A percentile compares a stretch with the other conserved stretches of the same genome.
Conservation (phyloP, 2,329 filamentous ascomycete species). For the Penicillium decumbens region DNA sequence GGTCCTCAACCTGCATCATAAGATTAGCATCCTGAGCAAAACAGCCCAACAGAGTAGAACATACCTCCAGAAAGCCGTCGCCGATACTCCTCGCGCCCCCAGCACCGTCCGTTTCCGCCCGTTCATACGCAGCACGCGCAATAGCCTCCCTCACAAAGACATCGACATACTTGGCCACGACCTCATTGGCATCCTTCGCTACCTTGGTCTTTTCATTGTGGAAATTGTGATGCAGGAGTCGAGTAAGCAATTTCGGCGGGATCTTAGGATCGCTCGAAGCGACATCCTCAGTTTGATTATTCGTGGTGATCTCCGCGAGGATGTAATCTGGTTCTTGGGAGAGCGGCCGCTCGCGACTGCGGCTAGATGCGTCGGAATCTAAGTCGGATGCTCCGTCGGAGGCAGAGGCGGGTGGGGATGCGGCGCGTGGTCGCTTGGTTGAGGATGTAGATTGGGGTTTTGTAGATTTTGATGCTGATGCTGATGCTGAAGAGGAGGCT, state of each 20-base stretch:
- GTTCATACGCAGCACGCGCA: constrained; percentile 69
- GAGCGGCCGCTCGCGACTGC: constrained; percentile 20
- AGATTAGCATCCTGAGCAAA: not conserved
- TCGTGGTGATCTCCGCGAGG: constrained; percentile 43
- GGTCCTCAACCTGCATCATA: constrained; percentile 65
- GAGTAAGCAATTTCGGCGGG: constrained; percentile 68
- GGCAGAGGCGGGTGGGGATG: constrained; percentile 13
- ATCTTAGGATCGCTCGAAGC: constrained; percentile 49
- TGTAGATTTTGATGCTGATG: constrained; percentile 8
- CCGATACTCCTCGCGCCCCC: constrained; percentile 33
- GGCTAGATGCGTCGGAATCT: constrained; percentile 14
- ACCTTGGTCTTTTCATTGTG: constrained; percentile 65
- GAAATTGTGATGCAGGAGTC: constrained; percentile 76
- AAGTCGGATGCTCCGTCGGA: constrained; percentile 19
- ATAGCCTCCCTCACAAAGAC: constrained; percentile 87
- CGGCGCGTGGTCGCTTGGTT: constrained; percentile 14
- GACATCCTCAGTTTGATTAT: constrained; percentile 26
- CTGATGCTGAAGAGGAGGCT: constrained; percentile 4
- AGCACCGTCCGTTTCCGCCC: constrained; percentile 44
- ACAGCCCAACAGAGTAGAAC: not conserved
- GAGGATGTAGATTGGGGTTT: constrained; percentile 6
- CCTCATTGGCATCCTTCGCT: constrained; percentile 68
- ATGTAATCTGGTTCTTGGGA: constrained; percentile 46
- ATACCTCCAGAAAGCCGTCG: constrained; percentile 67
- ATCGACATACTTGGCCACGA: constrained; percentile 81